Evolutionary conservation across 148 eudicot species (phyloP), one percentile per base, ranked within the genome.

Genomic region (Amaranthus palmeri): DNA sequence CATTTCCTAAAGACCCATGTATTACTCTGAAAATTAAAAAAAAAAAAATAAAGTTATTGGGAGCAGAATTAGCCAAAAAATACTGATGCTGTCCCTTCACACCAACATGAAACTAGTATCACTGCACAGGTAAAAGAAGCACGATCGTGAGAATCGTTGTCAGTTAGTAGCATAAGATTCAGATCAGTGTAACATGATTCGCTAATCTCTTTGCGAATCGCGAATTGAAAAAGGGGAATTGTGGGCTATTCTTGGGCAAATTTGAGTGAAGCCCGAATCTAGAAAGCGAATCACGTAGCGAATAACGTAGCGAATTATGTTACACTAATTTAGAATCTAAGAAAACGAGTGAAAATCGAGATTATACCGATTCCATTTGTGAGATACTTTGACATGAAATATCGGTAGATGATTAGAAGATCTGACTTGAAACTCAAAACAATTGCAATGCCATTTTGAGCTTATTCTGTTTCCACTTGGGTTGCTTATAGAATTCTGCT

Each of bases 391-490:
- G 25, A 61, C 72, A 71, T 15, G 82, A 76, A 73, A 71, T 64
- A 72, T 54, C 80, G 58, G 72, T 74, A 69, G 67, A 64, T 25
- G 36, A 25, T 25, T 25, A 25, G 36, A 25, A 25, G 61, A 13
- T 47, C 41, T 3, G 15, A 55, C n/a, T 41, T 47, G 64, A 73
- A 25, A 57, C 77, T 89, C 71, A 92, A 84, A 96, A 96, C 81
- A 96, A 75, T 6, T 83, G 87, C 77, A 92, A 85, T 40, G 90
- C 83, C 92, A 85, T 84, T 77, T 96, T 96, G 36, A 92, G 85
- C 88, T 96, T 96, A 75, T 96, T 90, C 80, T 92, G 99, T 76
- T 90, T 96, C 99, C 99, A 96, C 83, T 86, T 90, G 6, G 99
- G 99, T 56, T 86, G 82, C 86, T 90, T 90, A 58, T 96, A 83